Base-by-base conservation (phyloP, 208 protist genomes). In the Leishmania turanica region DNA sequence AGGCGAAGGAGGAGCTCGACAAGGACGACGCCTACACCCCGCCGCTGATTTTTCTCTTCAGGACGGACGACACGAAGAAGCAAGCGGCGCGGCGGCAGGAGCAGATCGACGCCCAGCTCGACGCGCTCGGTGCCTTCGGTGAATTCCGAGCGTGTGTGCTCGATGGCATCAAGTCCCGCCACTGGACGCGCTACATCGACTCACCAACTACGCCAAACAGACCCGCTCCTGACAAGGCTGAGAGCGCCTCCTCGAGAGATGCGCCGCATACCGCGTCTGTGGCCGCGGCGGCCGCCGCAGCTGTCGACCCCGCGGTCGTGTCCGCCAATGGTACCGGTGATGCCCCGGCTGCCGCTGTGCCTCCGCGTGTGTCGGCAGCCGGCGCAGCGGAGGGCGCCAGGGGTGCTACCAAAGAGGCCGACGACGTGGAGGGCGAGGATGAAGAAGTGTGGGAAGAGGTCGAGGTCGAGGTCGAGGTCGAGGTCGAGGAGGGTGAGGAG, bases 121-220 rank as follows among this genome's bases (percentile, higher is more conserved):
- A 66, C 21, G 62, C 77, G 5, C 77, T 81, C 47, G 60, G 60
- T 45, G 77, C 75, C 8, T 70, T 74, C 24, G 77, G 64, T n/a
- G 81, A 85, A 53, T 80, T 82, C 47, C 72, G 66, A 45, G 85
- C 86, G 8, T 85, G 81, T 40, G 85, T 88, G 45, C 64, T 88
- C 70, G 80, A 76, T 31, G 74, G 47, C 21, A 40, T 58, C 64
- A 79, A 82, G 40, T 78, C 77, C 34, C 82, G 82, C 37, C 71
- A 82, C 82, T 86, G 82, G 82, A 75, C 68, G 17, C 27, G 56
- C 54, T 86, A 80, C 75, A 37, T 86, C 17, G 53, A 71, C 74
- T 17, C 74, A 27, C 42, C 69, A 51, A 34, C 69, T 73, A 31
- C 69, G 69, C 24, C 69, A 34, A 27, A 73, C 21, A 73, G n/a